Evolutionary conservation across 768 basidiomycete species (phyloP).

Genomic region (Tylopilus sp.): DNA sequence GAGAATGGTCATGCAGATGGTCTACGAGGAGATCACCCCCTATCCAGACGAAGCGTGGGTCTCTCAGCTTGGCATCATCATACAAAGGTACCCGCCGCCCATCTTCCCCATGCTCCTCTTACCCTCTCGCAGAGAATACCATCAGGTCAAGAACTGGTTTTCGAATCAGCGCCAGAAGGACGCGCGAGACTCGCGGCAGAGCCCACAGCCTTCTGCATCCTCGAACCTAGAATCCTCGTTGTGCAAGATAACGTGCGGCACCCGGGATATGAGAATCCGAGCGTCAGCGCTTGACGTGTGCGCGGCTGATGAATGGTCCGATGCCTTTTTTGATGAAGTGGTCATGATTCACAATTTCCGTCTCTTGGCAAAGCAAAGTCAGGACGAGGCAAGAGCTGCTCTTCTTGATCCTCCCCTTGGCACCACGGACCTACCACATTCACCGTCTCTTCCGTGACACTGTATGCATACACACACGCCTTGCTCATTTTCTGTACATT

Average conservation of each 20-base stretch:
- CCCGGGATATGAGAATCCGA: constrained; percentile 45
- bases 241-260: constrained; percentile 34
- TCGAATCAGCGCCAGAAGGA: constrained; percentile 58
- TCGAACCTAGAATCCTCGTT: constrained; percentile 35
- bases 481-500: constrained; percentile 35
- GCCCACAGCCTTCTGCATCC: constrained; percentile 31
- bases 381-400: constrained; percentile 32
- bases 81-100: constrained; percentile 42
- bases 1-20: constrained; percentile 56
- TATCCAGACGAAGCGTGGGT: constrained; percentile 64
- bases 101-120: constrained; percentile 5
- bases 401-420: constrained; percentile 24
- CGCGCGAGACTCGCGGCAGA: constrained; percentile 35
- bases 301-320: constrained; percentile 50
- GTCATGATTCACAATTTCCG: constrained; percentile 55
- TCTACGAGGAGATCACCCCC: constrained; percentile 63
- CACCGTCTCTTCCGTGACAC: constrained; percentile 23
- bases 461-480: no score
- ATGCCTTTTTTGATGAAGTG: constrained; percentile 59
- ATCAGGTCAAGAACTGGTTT: constrained; percentile 67
- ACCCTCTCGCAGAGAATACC: constrained; percentile 39
- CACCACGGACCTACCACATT: constrained; percentile 23
- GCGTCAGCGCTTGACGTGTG: constrained; percentile 45
- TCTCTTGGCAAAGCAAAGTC: constrained; percentile 36
- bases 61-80: constrained; percentile 53